Evolutionary conservation across 2,329 filamentous ascomycete species (phyloP).

Genomic region (Nigrospora sphaerica): DNA sequence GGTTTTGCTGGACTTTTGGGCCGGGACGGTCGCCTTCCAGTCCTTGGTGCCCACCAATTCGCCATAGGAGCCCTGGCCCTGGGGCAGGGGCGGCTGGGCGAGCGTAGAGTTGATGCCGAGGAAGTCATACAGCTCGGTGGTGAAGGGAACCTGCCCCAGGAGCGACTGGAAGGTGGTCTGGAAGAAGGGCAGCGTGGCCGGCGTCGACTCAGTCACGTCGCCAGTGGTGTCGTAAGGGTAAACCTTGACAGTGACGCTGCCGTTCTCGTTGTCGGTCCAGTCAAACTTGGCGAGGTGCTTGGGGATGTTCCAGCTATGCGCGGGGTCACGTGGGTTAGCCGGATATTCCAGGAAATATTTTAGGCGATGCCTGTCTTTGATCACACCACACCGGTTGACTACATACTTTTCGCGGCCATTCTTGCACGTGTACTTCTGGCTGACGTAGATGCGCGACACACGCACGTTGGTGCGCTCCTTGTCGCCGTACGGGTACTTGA

Average conservation of each 20-base stretch:
- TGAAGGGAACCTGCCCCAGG: conserved; percentile 13
- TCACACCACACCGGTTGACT: not conserved
- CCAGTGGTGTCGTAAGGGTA: conserved; percentile 9
- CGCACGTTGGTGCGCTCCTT: conserved; percentile 11
- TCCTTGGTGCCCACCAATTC: conserved; percentile 14
- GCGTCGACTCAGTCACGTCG: conserved; percentile 1
- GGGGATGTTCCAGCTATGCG: conserved; percentile 22
- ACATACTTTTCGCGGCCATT: conserved; percentile 21
- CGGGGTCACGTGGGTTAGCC: no score
- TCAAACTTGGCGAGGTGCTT: conserved; percentile 25
- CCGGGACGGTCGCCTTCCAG: conserved; percentile 13
- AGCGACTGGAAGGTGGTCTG: conserved; percentile 12
- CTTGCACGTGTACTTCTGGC: conserved; percentile 19
- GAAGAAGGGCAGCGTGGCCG: conserved; percentile 14
- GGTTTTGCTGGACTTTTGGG: not conserved
- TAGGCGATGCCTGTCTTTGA: no score
- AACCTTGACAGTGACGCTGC: conserved; percentile 13
- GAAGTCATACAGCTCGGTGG: conserved; percentile 9
- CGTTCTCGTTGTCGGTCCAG: conserved; percentile 12
- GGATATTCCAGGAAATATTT: no score
- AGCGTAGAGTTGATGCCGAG: conserved; percentile 14
- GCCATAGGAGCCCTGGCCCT: conserved; percentile 6
- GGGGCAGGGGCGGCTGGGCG: conserved; percentile 18
- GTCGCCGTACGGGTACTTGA: conserved; percentile 6
- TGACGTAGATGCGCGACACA: conserved; percentile 26